Evolutionary conservation across 2,329 filamentous ascomycete genomes (phyloP).

Genomic region (Cercospora sp.): DNA sequence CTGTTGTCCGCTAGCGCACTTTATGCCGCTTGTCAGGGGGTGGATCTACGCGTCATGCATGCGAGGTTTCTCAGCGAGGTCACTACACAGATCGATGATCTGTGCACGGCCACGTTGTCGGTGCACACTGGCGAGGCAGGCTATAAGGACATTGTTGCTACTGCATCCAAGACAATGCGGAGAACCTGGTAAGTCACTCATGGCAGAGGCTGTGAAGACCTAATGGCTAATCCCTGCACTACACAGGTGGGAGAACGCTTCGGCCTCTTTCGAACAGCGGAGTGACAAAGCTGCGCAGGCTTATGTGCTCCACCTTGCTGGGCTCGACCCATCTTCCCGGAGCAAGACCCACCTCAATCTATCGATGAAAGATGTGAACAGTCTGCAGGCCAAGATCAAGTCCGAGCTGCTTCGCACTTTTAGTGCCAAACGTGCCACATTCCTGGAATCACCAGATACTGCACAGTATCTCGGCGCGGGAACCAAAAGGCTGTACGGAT

Average conservation of each 20-base stretch:
- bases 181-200: not conserved
- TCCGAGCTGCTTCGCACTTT: not conserved
- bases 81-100: not conserved
- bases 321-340: not conserved
- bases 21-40: slow-evolving; percentile 32
- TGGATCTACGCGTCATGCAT: slow-evolving; percentile 32
- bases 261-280: not conserved
- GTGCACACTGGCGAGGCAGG: not conserved
- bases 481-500: not conserved
- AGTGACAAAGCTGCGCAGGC: slow-evolving; percentile 1
- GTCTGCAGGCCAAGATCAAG: slow-evolving; percentile 2
- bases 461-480: not conserved
- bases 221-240: not conserved
- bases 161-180: not conserved
- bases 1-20: slow-evolving; percentile 29
- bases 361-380: not conserved
- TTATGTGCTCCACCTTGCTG: not conserved
- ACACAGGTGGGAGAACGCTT: not conserved
- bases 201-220: not conserved
- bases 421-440: not conserved
- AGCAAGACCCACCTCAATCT: not conserved
- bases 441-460: slow-evolving; percentile 1
- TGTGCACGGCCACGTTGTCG: not conserved
- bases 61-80: slow-evolving; percentile 17
- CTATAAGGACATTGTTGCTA: not conserved